Base-by-base conservation (phyloP, 2,329 filamentous ascomycete genomes). In the Claviceps sp. region DNA sequence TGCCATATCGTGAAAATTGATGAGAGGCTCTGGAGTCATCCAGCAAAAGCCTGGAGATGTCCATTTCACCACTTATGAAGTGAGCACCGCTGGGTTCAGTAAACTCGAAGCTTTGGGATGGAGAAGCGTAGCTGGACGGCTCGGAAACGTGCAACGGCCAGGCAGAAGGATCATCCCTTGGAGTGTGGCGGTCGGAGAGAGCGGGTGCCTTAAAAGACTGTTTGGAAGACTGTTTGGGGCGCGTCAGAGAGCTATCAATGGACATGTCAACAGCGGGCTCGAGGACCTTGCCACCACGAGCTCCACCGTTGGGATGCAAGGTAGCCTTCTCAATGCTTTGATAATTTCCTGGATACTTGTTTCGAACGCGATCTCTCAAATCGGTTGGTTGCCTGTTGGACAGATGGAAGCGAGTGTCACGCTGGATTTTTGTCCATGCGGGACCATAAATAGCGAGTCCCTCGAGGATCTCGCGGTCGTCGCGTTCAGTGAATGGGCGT, bases 341-440 rank as follows among this genome's bases (percentile, higher is more conserved):
- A 58, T 80, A 83, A 37, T 78, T 74, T 14, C 74, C 73, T 3
- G 78, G 77, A 57, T 81, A 81, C 58, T 81, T 82, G 64, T 84
- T 84, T 44, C 81, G 74, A 37, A 83, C 73, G 22, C 81, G 72
- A 56, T 84, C 81, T 55, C 81, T 71, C 50, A 84, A 63, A 59
- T 84, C 81, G 0, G 80, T 84, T 1, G 81, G 80, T 56, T 81
- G 77, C 45, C 81, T 70, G 54, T 64, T 76, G 4, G 75, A 73
- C n/a, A 84, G 67, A 54, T 79, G 70, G 63, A 80, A 82, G 30
- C 70, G 70, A 14, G 74, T 64, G 54, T 84, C 80, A 39, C 79
- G 72, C 60, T 82, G 80, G 19, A 84, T 84, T 62, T 76, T 79
- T 50, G 80, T 82, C 81, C 81, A 84, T 8, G 78, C 74, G 8